These are phyloP conservation scores for Porphyrellus cyaneotinctus DNA, from an alignment of 768 basidiomycete genomes.

Conservation along the genomic window DNA sequence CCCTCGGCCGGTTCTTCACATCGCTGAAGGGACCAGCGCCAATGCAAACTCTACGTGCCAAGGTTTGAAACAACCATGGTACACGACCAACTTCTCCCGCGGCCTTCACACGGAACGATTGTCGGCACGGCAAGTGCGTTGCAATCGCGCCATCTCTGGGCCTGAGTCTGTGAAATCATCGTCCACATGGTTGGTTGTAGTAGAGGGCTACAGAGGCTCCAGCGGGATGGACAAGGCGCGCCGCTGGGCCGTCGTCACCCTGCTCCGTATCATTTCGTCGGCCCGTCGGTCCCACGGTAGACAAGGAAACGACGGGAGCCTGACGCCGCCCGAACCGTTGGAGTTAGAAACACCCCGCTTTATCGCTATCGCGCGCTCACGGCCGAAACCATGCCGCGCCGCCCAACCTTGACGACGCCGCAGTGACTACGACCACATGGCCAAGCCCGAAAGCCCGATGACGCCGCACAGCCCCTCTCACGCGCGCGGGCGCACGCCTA, in stretches of 20 bases:
- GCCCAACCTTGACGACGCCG: no score
- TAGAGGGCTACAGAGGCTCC: not conserved
- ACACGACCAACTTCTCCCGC: not conserved
- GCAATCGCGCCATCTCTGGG: not conserved
- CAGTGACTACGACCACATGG: no score
- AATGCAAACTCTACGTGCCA: not conserved
- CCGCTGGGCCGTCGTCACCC: constrained; percentile 7
- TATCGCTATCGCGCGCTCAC: not conserved
- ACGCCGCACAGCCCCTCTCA: not conserved
- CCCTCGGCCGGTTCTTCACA: not conserved
- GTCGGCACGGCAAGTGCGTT: constrained; percentile 6
- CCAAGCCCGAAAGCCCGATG: not conserved
- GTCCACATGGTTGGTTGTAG: not conserved
- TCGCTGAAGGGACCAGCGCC: constrained; percentile 1
- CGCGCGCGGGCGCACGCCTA: not conserved
- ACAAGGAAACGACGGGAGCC: constrained; percentile 3
- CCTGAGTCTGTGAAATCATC: not conserved
- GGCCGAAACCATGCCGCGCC: not conserved
- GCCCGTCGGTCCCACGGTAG: not conserved
- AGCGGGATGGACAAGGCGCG: not conserved
- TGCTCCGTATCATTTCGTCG: constrained; percentile 1
- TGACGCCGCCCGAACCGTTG: not conserved
- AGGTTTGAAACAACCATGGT: not conserved
- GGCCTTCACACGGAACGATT: not conserved
- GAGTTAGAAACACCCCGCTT: not conserved